These are phyloP conservation scores for Coccomyxa subellipsoidea DNA, from an alignment of 163 green algal species.

Conservation along the genomic window DNA sequence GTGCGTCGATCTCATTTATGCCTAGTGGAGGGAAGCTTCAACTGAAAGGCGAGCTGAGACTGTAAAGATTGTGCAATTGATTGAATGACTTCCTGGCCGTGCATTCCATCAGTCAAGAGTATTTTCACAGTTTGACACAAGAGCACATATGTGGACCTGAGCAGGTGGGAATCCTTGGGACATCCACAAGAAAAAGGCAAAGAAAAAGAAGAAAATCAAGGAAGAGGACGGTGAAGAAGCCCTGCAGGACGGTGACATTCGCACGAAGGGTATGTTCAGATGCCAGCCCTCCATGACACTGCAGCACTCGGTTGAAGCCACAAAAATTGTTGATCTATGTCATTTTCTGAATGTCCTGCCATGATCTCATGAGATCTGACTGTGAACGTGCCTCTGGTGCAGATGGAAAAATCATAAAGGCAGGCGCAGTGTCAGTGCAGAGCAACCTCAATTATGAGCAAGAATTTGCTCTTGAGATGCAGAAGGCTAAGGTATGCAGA, in stretches of 20 bases:
- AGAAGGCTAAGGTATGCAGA: conserved; percentile 31
- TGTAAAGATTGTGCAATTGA: background rate
- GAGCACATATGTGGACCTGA: too few species aligned
- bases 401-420: conserved; percentile 17
- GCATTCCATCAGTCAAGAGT: background rate
- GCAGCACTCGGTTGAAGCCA: too few species aligned
- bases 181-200: conserved; percentile 2
- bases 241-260: background rate
- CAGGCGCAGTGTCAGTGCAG: conserved; percentile 40
- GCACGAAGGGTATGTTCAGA: background rate
- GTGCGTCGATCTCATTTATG: background rate
- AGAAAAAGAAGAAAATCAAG: conserved; percentile 1
- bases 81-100: background rate
- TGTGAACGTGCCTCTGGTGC: background rate
- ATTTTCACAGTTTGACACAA: too few species aligned
- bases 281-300: background rate
- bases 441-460: conserved; percentile 65
- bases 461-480: conserved; percentile 66
- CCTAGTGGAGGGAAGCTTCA: background rate
- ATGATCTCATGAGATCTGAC: background rate
- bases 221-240: background rate
- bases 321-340: too few species aligned
- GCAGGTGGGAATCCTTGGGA: conserved; percentile 9
- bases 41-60: background rate
- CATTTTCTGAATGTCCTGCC: too few species aligned